Base-by-base conservation (phyloP, 352 stramenopile species). In the Globisporangium barbulae region DNA sequence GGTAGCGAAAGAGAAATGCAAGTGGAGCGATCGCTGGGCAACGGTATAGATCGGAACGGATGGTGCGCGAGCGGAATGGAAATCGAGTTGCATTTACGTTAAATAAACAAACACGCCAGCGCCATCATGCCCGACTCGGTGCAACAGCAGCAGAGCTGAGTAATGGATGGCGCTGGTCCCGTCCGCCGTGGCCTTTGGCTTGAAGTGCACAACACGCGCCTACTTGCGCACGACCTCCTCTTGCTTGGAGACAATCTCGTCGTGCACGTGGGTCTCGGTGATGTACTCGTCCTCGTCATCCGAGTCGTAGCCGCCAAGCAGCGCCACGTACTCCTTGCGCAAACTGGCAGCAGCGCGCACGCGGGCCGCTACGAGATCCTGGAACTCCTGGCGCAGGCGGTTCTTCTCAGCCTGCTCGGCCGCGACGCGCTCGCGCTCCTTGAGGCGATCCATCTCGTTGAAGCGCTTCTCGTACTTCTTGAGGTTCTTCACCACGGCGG, bases 381-480 rank as follows among this genome's bases (percentile, higher is more conserved):
- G 80, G 69, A 93, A 93, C 64, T 91, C 80, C 9, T 85, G 61
- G 53, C 85, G 73, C 70, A 87, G 53, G 39, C 79, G 79, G 70
- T 88, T 76, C 72, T 90, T 90, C 68, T 90, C 81, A 10, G 79
- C 78, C 48, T 89, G 82, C 59, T 84, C 77, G 33, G 72, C 76
- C 22, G 79, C 79, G 37, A 88, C 31, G 25, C 84, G 83, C 71
- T 94, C 84, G 59, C 85, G 86, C 57, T 93, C 87, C 73, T 91
- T 91, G 35, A 93, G 67, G 15, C 85, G 83, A 67, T 95, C 87
- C 73, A 92, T 88, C 71, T 95, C 84, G 69, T 91, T 89, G 77
- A 93, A 95, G 53, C 83, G 85, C 73, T 93, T 93, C 70, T 92
- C 81, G 76, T 99, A 99, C 80, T 98, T 99, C 63, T 98, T 98